phyloP scores from a whole-genome alignment of 1,139 yeast genomes.

The Zygoascus meyerae region DNA sequence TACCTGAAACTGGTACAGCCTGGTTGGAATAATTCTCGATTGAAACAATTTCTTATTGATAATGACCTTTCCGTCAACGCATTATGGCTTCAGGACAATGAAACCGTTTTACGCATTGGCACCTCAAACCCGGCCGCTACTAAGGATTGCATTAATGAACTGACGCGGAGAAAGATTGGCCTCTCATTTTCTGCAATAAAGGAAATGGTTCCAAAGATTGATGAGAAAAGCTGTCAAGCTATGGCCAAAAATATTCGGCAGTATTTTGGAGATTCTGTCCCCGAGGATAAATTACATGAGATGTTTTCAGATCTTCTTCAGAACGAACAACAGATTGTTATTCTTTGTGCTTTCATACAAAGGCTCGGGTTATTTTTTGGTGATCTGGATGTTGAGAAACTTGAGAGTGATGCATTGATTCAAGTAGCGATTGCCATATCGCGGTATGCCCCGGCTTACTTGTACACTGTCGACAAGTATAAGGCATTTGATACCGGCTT shows the following conservation, averaged over 20 bases:
- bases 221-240: background rate
- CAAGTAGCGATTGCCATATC: conserved; percentile 5
- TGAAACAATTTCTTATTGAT: conserved; percentile 3
- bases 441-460: background rate
- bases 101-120: background rate
- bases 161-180: conserved; percentile 3
- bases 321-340: conserved; percentile 17
- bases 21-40: background rate
- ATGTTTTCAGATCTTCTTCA: background rate
- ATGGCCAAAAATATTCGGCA: background rate
- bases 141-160: background rate
- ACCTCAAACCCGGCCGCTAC: background rate
- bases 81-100: conserved; percentile 7
- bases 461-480: background rate
- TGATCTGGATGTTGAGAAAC: background rate
- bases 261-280: conserved; percentile 1
- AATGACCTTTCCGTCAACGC: background rate
- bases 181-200: background rate
- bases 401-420: conserved; percentile 1
- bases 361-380: background rate
- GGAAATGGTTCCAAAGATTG: background rate
- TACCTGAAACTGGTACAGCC: background rate
- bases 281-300: background rate
- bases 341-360: conserved; percentile 14
- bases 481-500: conserved; percentile 5